A percentile compares a stretch with the other conserved stretches of the same genome.
Conservation (phyloP, 192 early-diverging fungal species). For the Coemansia sp. region DNA sequence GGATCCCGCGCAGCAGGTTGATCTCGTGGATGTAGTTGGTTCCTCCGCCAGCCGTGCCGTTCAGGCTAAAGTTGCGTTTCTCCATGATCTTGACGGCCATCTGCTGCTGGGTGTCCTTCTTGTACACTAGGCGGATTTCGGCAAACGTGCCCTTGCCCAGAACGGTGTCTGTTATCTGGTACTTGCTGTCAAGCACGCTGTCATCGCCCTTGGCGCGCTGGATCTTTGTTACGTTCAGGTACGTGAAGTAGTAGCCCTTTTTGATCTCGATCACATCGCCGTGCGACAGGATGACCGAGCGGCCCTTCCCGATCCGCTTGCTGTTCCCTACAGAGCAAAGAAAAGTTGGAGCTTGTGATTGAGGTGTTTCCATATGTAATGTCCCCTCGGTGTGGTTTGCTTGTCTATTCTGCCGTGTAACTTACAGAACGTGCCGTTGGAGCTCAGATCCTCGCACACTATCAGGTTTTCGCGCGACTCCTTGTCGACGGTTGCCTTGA, state of each 20-base stretch:
- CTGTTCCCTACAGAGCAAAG: slow-evolving; percentile 43
- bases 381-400: too few species aligned
- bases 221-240: slow-evolving; percentile 27
- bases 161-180: slow-evolving; percentile 49
- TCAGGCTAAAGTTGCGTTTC: slow-evolving; percentile 60
- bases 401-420: neutral
- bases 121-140: slow-evolving; percentile 67
- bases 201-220: slow-evolving; percentile 9
- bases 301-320: slow-evolving; percentile 55
- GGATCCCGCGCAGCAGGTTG: slow-evolving; percentile 65
- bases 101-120: slow-evolving; percentile 63
- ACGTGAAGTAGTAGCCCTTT: slow-evolving; percentile 52
- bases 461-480: slow-evolving; percentile 35
- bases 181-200: slow-evolving; percentile 34
- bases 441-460: slow-evolving; percentile 58
- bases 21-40: slow-evolving; percentile 76
- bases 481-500: slow-evolving; percentile 36
- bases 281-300: slow-evolving; percentile 58
- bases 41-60: slow-evolving; percentile 71
- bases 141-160: slow-evolving; percentile 71
- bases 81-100: slow-evolving; percentile 89
- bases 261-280: slow-evolving; percentile 62
- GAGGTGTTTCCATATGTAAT: too few species aligned
- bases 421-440: slow-evolving; percentile 60
- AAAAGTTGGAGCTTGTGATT: neutral